These are phyloP conservation scores for Eucalyptus cloeziana DNA, from an alignment of 345 rosid species.

Conservation along the genomic window DNA sequence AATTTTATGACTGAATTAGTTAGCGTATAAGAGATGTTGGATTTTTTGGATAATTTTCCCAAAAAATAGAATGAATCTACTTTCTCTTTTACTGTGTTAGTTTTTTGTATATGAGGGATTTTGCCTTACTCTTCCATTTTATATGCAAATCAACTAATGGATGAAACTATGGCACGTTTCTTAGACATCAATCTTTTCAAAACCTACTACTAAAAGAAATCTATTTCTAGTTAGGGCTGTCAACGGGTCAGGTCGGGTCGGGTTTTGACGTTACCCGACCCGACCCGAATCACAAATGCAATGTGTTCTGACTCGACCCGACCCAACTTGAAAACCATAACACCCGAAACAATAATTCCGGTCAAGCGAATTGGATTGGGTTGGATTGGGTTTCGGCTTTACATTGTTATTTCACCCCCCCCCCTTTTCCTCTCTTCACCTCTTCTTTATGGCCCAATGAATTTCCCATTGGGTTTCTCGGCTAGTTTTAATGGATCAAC, in stretches of 20 bases:
- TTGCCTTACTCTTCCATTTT: background rate
- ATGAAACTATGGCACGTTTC: background rate
- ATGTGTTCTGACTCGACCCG: rapidly evolving
- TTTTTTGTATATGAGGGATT: background rate
- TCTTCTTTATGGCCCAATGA: too few relatives aligned
- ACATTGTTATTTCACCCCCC: too few relatives aligned
- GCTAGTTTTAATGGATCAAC: rapidly evolving
- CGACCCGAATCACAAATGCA: too few relatives aligned
- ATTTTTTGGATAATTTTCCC: background rate
- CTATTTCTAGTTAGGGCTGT: background rate
- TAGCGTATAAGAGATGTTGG: background rate
- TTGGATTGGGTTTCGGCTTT: rapidly evolving
- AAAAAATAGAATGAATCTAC: background rate
- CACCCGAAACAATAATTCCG: rapidly evolving
- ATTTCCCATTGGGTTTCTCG: too few relatives aligned
- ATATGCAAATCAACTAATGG: background rate
- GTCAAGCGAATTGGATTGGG: too few relatives aligned
- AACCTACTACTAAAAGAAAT: rapidly evolving
- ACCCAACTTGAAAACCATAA: too few relatives aligned
- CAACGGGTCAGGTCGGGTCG: rapidly evolving
- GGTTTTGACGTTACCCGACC: too few relatives aligned
- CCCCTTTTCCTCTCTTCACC: too few relatives aligned
- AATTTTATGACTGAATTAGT: rapidly evolving
- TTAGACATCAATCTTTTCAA: background rate
- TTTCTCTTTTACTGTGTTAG: background rate